Base-by-base conservation (phyloP, 306 rosid genomes). In the Argentina anserina region DNA sequence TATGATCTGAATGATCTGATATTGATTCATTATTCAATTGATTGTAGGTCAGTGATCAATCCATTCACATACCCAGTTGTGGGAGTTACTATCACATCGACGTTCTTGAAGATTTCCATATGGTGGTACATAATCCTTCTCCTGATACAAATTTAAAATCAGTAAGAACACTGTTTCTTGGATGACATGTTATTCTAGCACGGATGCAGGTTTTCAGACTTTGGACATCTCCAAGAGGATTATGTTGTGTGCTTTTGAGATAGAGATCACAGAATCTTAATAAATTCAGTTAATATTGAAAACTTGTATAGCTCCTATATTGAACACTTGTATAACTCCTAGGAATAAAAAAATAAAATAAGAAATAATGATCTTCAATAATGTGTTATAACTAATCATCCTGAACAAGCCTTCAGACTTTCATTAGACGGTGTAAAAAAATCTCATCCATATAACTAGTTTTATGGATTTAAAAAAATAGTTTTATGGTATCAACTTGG, bases 21-120 rank as follows among this genome's bases (percentile, higher is more conserved):
- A 47, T 53, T 28, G 43, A 41, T 64, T 28, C 28, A 36, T 36
- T 18, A 31, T 14, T 50, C 17, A 26, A 49, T 50, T 59, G 6
- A 28, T 41, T 31, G 73, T 7, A 43, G 39, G 20, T 41, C 66
- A 67, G 15, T 29, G 50, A 29, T 31, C 42, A 63, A 18, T 72
- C 28, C 65, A 55, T 60, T 73, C 45, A 53, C 93, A 76, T 87
- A 93, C 97, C 97, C 98, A n/a, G 98, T 93, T 61, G 97, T 93
- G 39, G 98, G 98, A 74, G 98, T 91, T 82, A 91, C 96, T 60
- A 93, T 89, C 80, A 93, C 81, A 79, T 93, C 98, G 60, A 89
- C 96, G 75, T 86, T 86, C 87, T 87, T 93, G 87, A 93, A 90
- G 70, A 93, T 91, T 75, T 89, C 94, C 94, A 93, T 82, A 85